Conservation (phyloP, 768 basidiomycete genomes). For the Boletus sp. region DNA sequence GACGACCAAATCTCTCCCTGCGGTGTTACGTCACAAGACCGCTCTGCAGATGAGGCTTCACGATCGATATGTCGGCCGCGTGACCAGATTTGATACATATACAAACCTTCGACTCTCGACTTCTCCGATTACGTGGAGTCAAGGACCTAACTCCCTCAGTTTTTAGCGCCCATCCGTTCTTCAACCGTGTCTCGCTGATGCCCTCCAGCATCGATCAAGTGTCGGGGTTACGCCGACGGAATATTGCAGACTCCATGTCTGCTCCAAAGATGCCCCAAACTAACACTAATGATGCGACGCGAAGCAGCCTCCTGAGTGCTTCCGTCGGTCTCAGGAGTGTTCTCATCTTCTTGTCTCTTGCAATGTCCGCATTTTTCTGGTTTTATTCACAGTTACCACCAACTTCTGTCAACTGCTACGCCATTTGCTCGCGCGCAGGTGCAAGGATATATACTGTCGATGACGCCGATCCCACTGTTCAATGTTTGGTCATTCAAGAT, state of each 20-base stretch:
- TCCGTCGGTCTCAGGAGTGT: background rate
- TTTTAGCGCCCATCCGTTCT: background rate
- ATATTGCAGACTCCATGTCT: background rate
- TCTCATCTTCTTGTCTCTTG: conserved; percentile 8
- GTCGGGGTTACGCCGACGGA: conserved; percentile 12
- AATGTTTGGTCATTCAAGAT: conserved; percentile 63
- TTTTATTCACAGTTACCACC: background rate
- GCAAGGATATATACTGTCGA: conserved; percentile 69
- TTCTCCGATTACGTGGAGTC: background rate
- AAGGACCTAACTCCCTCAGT: background rate
- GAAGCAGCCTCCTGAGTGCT: background rate
- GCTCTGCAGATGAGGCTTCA: too few relatives aligned
- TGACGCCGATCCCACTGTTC: conserved; percentile 43
- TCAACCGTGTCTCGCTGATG: background rate
- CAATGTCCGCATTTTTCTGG: conserved; percentile 11
- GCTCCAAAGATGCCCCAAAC: background rate
- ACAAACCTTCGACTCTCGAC: background rate
- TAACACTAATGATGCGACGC: background rate
- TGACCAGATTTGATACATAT: background rate
- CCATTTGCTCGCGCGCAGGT: conserved; percentile 57
- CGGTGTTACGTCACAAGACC: too few relatives aligned
- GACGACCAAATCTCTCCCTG: too few relatives aligned
- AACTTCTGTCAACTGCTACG: conserved; percentile 41
- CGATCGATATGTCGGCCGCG: background rate
- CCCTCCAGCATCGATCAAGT: background rate